Conservation (phyloP, 163 green algal species). For the Trebouxia gelatinosa region DNA sequence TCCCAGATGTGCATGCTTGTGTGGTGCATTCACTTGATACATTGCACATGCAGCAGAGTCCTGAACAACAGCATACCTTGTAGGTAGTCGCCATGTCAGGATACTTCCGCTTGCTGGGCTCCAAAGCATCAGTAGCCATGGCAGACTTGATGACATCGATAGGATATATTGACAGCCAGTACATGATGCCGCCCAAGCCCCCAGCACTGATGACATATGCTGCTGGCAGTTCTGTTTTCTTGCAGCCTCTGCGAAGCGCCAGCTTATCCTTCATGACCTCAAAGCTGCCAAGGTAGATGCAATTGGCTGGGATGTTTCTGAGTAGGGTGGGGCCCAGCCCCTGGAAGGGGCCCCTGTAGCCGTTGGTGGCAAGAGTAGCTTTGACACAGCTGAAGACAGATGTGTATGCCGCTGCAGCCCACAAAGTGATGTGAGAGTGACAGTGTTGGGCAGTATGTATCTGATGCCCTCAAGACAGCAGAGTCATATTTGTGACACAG, state of each 20-base stretch:
- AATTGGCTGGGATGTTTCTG: constrained; percentile 90
- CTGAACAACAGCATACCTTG: constrained; percentile 36
- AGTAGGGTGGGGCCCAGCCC: constrained; percentile 81
- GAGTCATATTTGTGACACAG: too few species aligned
- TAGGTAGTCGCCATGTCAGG: constrained; percentile 62
- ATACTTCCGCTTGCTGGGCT: constrained; percentile 72
- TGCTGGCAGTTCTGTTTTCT: constrained; percentile 48
- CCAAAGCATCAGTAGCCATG: constrained; percentile 91
- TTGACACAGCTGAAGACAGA: constrained; percentile 70
- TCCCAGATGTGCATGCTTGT: too few species aligned
- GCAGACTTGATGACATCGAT: constrained; percentile 92
- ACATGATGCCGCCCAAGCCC: constrained; percentile 79
- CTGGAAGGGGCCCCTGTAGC: constrained; percentile 82
- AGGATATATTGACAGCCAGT: constrained; percentile 92
- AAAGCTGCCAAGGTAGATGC: constrained; percentile 92
- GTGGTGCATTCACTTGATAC: too few species aligned
- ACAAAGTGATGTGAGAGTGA: neutral
- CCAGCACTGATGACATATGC: constrained; percentile 44
- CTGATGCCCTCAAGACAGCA: neutral
- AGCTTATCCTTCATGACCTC: constrained; percentile 83
- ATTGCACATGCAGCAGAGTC: neutral
- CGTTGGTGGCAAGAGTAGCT: constrained; percentile 69
- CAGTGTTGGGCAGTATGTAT: too few species aligned
- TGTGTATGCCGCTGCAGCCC: constrained; percentile 79
- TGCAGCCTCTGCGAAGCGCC: constrained; percentile 50